These are phyloP conservation scores for Xylaria polymorpha DNA, from an alignment of 2,329 filamentous ascomycete species.

Conservation along the genomic window DNA sequence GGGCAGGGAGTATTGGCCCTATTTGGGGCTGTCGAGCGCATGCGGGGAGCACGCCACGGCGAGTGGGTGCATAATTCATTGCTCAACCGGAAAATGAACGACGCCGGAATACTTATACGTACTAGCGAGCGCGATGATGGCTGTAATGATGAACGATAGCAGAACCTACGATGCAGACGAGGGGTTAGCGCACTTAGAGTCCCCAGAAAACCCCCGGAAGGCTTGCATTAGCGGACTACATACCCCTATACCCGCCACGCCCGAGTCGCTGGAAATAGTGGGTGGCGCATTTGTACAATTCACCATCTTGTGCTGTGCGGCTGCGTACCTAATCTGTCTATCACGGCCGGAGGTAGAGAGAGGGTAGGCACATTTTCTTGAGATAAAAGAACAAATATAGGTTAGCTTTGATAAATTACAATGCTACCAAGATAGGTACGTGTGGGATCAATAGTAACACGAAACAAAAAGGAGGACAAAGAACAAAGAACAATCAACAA, in stretches of 20 bases:
- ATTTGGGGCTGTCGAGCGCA: background rate
- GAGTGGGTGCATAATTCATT: background rate
- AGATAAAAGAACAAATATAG: background rate
- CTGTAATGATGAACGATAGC: slow-evolving; percentile 74
- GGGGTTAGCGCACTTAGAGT: slow-evolving; percentile 15
- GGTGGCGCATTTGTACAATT: slow-evolving; percentile 57
- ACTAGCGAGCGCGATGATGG: slow-evolving; percentile 63
- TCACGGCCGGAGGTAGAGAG: background rate
- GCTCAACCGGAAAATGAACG: background rate
- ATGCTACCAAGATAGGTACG: background rate
- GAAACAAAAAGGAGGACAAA: slow-evolving; percentile 16
- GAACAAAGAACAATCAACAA: slow-evolving; percentile 6
- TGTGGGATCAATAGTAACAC: background rate
- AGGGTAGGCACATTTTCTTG: background rate
- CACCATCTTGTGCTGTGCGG: slow-evolving; percentile 32
- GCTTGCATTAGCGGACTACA: slow-evolving; percentile 44
- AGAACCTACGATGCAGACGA: slow-evolving; percentile 59
- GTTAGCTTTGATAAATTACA: slow-evolving; percentile 2
- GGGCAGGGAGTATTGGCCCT: no score
- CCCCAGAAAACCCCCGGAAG: background rate
- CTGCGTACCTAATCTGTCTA: slow-evolving; percentile 5
- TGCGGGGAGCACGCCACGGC: background rate
- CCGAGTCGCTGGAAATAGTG: slow-evolving; percentile 58
- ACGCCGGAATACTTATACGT: slow-evolving; percentile 14
- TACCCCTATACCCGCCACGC: slow-evolving; percentile 64